Percentiles rank a stretch among this genome's conserved stretches.
These are phyloP conservation scores for Ceratobasidium sp. DNA, from an alignment of 1,284 basidiomycete genomes.

Conservation along the genomic window DNA sequence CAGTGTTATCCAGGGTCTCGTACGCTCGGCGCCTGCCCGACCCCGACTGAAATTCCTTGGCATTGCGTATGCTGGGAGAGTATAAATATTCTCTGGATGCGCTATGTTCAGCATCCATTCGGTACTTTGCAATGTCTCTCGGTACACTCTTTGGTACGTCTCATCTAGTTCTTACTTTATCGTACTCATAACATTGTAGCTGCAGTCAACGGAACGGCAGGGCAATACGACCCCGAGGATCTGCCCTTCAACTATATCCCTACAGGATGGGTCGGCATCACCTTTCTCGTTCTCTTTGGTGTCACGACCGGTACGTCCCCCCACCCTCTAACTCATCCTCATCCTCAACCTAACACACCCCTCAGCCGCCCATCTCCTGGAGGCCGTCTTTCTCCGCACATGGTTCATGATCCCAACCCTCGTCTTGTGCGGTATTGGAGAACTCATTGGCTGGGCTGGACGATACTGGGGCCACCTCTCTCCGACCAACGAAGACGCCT, in stretches of 20 bases:
- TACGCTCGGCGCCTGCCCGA: neutral
- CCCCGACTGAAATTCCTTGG: conserved; percentile 1
- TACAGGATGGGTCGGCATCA: conserved; percentile 47
- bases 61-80: neutral
- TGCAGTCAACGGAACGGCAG: neutral
- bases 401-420: conserved; percentile 71
- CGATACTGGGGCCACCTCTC: conserved; percentile 51
- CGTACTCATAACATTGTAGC: neutral
- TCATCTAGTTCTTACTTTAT: neutral
- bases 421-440: conserved; percentile 64
- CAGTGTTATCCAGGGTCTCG: conserved; percentile 12
- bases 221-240: conserved; percentile 5
- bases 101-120: neutral
- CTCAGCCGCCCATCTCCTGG: conserved; percentile 61
- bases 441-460: conserved; percentile 61
- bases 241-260: conserved; percentile 44
- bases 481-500: conserved; percentile 53
- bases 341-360: neutral
- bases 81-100: neutral
- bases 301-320: conserved; percentile 32
- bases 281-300: conserved; percentile 48
- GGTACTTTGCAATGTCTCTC: neutral
- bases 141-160: neutral
- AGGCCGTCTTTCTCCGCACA: conserved; percentile 61
- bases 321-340: neutral